Base-by-base conservation (phyloP, 768 basidiomycete genomes). In the Trametes punicea region DNA sequence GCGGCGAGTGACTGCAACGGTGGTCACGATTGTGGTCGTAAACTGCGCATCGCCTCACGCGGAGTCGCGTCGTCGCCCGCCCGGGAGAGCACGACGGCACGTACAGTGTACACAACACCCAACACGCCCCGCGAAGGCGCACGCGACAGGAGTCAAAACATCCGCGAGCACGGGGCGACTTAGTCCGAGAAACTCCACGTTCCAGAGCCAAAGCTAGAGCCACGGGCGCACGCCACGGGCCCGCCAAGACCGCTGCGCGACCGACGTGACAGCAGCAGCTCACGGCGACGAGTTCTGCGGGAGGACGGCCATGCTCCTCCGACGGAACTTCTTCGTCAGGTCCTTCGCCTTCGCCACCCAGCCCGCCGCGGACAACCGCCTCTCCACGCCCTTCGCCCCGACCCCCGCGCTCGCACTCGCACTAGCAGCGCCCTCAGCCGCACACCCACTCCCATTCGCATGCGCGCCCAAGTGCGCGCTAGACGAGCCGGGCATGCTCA, bases 281-380 rank as follows among this genome's bases (percentile, higher is more conserved):
- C 23, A 55, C 36, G 58, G 57, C 21, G 57, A 48, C 33, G 57
- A 54, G 57, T 59, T 49, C 34, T 36, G 47, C 2, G 48, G 48
- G 26, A 63, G 52, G 15, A 51, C 65, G 4, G 60, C 63, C 55
- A 61, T 51, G 57, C 67, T 68, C 46, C 47, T 57, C 56, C 67
- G 51, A 34, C 59, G 44, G 47, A 68, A 47, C 44, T 46, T 58
- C 30, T 41, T 21, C 51, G 67, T 65, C 41, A 68, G 48, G 26
- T 65, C 65, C 55, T 60, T 63, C 51, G 67, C 67, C 48, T 64
- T 65, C 40, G 57, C 33, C 23, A 64, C 40, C 64, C 64, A 66
- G 25, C 51, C 59, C 39, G 49, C 42, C 9, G 51, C 39, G 33
- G 57, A 46, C 27, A 46, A 20, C 33, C 40, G 16, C 56, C 39